Evolutionary conservation across 176 grass and related monocot species (phyloP).

Genomic region (Oryza rufipogon): DNA sequence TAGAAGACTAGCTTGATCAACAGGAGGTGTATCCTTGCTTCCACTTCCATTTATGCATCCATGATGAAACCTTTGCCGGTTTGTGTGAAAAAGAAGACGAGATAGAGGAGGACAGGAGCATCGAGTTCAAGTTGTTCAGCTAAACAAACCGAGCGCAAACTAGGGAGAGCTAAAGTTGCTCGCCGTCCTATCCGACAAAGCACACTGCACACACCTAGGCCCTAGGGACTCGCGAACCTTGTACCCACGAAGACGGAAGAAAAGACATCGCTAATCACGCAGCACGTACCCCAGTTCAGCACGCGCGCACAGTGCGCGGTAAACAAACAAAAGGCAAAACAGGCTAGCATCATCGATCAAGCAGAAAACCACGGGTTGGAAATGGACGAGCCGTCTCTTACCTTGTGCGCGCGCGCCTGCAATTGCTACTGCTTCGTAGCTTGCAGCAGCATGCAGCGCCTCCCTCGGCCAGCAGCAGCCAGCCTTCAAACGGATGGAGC

Average conservation of each 20-base stretch:
- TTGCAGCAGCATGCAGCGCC: neutral
- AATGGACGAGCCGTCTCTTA: neutral
- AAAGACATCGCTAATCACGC: neutral
- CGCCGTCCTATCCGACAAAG: conserved; percentile 38
- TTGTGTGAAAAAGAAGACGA: too few relatives aligned
- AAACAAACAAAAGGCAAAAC: neutral
- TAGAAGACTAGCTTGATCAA: too few relatives aligned
- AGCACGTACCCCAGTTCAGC: neutral
- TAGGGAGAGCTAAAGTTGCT: conserved; percentile 24
- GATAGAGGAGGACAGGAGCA: neutral
- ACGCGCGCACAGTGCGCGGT: neutral
- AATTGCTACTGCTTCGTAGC: neutral
- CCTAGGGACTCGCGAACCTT: conserved; percentile 37
- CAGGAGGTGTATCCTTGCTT: neutral
- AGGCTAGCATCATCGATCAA: too few relatives aligned
- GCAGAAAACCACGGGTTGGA: neutral
- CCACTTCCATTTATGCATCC: neutral
- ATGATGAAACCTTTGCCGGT: too few relatives aligned
- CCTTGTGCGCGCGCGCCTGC: neutral
- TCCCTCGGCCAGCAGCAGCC: too few relatives aligned
- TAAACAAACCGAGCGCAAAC: conserved; percentile 2
- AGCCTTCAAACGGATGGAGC: neutral
- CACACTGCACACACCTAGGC: neutral
- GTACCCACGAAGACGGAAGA: neutral
- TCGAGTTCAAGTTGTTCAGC: conserved; percentile 8